phyloP scores from a whole-genome alignment of 108 stramenopile species.

The Nitzschia inconspicua region DNA sequence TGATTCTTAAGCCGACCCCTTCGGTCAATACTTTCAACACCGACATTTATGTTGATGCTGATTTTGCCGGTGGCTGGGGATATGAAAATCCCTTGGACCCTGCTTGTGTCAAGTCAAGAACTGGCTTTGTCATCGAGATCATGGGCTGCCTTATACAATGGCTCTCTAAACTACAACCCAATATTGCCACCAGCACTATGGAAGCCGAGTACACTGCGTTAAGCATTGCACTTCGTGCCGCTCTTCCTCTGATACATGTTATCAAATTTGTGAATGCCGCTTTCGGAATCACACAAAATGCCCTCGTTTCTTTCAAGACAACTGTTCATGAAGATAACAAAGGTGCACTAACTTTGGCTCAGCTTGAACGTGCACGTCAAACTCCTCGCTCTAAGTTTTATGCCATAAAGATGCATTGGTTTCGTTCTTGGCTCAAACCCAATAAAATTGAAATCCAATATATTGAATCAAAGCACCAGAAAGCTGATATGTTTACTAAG shows the following conservation, averaged over 20 bases:
- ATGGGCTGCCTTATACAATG: no score
- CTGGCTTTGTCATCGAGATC: slow-evolving; percentile 43
- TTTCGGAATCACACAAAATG: not conserved
- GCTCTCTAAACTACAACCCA: slow-evolving; percentile 33
- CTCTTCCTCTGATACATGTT: slow-evolving; percentile 32
- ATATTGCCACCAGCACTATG: slow-evolving; percentile 44
- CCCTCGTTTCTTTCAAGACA: slow-evolving; percentile 19
- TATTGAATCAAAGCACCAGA: slow-evolving; percentile 19
- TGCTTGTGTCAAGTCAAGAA: slow-evolving; percentile 36
- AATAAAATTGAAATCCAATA: slow-evolving; percentile 5
- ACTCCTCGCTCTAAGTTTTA: slow-evolving; percentile 48
- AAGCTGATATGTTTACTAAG: slow-evolving; percentile 45
- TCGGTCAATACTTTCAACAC: not conserved
- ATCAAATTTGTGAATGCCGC: not conserved
- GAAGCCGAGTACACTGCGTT: slow-evolving; percentile 52
- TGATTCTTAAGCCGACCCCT: slow-evolving; percentile 12
- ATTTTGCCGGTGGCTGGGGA: slow-evolving; percentile 40
- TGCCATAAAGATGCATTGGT: slow-evolving; percentile 55
- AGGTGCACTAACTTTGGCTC: slow-evolving; percentile 33
- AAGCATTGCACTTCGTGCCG: slow-evolving; percentile 29
- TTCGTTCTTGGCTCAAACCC: slow-evolving; percentile 13
- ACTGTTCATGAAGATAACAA: slow-evolving; percentile 50
- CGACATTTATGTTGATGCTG: slow-evolving; percentile 44
- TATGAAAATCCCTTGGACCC: slow-evolving; percentile 31
- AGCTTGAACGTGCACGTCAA: slow-evolving; percentile 12